Percentiles rank a stretch among this genome's conserved stretches.
Evolutionary conservation across 805 yeast species (phyloP).

Genomic region (Candida silvatica): DNA sequence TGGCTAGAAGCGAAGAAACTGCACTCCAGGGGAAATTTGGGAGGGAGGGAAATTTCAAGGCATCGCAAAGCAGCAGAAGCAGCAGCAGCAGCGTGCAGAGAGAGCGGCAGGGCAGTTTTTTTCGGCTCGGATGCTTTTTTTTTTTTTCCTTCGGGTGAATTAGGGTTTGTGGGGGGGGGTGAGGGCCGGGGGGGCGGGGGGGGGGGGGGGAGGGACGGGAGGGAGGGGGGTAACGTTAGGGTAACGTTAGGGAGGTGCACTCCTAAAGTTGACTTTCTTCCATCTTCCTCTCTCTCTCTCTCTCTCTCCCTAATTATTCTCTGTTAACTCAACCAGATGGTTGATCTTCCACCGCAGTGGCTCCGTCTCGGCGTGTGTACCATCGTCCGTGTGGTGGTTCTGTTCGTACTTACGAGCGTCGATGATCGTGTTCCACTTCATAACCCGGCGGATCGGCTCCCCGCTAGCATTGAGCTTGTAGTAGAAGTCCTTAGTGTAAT

Average conservation of each 20-base stretch:
- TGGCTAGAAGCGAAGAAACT: not conserved
- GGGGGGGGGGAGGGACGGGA: no score
- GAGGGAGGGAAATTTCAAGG: not conserved
- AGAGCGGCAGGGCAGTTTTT: no score
- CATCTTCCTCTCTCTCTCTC: not conserved
- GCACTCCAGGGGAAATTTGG: not conserved
- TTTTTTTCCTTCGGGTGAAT: no score
- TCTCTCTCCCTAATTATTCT: not conserved
- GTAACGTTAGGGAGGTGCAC: no score
- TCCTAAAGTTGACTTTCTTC: not conserved
- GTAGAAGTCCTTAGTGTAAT: slow-evolving; percentile 22
- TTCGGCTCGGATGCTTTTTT: no score
- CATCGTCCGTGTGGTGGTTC: not conserved
- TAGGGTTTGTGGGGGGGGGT: no score
- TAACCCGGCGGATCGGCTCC: slow-evolving; percentile 19
- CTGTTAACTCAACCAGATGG: not conserved
- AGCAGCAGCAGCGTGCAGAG: no score
- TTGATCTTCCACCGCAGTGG: slow-evolving; percentile 3
- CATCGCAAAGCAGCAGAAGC: no score
- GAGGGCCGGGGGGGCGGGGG: no score
- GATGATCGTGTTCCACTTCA: slow-evolving; percentile 20
- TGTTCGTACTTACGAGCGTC: slow-evolving; percentile 20
- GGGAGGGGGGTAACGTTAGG: no score
- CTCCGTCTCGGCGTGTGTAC: not conserved
- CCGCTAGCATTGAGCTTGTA: slow-evolving; percentile 15